These are phyloP conservation scores for Aspergillus calidoustus DNA, from an alignment of 2,329 filamentous ascomycete genomes.

Conservation along the genomic window DNA sequence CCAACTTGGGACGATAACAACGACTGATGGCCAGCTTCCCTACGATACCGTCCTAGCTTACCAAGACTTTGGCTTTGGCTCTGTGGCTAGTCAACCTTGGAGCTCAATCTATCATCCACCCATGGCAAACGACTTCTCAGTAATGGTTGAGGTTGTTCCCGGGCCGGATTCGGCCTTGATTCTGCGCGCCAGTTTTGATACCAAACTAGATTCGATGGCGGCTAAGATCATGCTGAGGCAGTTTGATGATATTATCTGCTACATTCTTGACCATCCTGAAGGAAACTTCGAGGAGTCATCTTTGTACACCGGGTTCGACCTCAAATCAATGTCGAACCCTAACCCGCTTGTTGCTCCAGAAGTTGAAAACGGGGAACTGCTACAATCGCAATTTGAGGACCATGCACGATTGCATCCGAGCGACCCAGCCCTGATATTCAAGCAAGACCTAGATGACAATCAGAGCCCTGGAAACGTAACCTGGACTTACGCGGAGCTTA, in stretches of 20 bases:
- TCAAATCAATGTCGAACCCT: conserved; percentile 31
- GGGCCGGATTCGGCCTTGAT: conserved; percentile 28
- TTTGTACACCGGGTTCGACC: conserved; percentile 13
- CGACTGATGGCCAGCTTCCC: conserved; percentile 32
- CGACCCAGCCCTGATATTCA: conserved; percentile 35
- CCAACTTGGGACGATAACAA: conserved; percentile 29
- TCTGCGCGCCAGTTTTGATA: conserved; percentile 34
- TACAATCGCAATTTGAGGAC: conserved; percentile 37
- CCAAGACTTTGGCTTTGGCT: conserved; percentile 36
- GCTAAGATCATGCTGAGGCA: conserved; percentile 34
- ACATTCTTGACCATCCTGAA: conserved; percentile 30
- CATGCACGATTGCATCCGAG: conserved; percentile 31
- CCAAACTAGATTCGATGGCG: conserved; percentile 28
- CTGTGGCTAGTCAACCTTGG: conserved; percentile 23
- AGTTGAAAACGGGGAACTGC: conserved; percentile 20
- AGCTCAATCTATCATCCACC: conserved; percentile 27
- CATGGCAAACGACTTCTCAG: conserved; percentile 38
- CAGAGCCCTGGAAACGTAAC: conserved; percentile 24
- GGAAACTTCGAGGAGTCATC: conserved; percentile 25
- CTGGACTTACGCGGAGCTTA: conserved; percentile 43
- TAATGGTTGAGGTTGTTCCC: conserved; percentile 40
- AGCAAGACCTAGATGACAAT: conserved; percentile 30
- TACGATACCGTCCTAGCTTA: conserved; percentile 44
- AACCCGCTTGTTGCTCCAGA: conserved; percentile 16
- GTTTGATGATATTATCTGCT: conserved; percentile 32